phyloP scores from a whole-genome alignment of 1,284 basidiomycete species.

The Trichosporon sp. region DNA sequence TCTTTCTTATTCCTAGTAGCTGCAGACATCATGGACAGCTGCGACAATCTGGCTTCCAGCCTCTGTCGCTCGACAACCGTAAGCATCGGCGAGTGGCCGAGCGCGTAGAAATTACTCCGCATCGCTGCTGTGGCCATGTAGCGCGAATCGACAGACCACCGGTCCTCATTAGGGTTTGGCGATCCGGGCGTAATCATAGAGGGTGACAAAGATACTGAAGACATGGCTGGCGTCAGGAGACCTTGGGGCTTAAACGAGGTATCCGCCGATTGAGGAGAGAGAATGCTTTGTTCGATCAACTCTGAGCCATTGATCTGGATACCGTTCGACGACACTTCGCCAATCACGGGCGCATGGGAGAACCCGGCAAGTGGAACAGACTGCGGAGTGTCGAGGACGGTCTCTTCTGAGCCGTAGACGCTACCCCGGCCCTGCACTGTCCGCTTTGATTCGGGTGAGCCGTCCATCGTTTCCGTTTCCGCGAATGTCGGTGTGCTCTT shows the following conservation, averaged over 20 bases:
- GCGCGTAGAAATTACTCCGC: slow-evolving; percentile 12
- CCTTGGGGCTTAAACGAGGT: background rate
- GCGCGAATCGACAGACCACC: slow-evolving; percentile 9
- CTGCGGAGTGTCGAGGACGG: slow-evolving; percentile 11
- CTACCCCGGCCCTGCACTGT: background rate
- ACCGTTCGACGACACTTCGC: background rate
- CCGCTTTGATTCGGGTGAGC: background rate
- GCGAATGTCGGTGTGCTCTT: background rate
- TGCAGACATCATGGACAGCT: background rate
- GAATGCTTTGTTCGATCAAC: background rate
- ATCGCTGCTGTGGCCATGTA: background rate
- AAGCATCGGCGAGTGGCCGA: slow-evolving; percentile 14
- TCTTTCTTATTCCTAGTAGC: background rate
- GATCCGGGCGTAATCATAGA: slow-evolving; percentile 2
- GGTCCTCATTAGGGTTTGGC: slow-evolving; percentile 7
- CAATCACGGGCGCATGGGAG: background rate
- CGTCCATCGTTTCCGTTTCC: background rate
- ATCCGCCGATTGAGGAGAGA: background rate
- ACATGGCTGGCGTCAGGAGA: background rate
- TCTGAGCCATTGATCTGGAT: background rate
- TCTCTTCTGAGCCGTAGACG: slow-evolving; percentile 9
- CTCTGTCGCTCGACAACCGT: slow-evolving; percentile 1
- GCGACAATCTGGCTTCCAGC: background rate
- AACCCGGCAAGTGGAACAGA: background rate
- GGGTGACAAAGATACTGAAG: background rate